phyloP scores from a whole-genome alignment of 164 flowering plant species.

The Piper longum region DNA sequence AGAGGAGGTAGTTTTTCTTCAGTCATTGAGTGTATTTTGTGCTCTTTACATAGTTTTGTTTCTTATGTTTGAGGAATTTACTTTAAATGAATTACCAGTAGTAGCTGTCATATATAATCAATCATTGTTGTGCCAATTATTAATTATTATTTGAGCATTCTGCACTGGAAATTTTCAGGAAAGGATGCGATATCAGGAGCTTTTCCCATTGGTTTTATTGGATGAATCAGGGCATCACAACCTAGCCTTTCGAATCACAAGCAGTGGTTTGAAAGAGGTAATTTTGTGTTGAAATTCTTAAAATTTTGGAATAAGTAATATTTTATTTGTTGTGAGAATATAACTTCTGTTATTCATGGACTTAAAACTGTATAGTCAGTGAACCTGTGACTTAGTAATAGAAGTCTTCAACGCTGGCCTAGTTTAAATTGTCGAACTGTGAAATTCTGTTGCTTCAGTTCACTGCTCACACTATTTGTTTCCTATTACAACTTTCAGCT shows the following conservation, averaged over 20 bases:
- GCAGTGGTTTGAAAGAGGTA: slow-evolving; percentile 61
- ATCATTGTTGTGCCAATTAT: background rate
- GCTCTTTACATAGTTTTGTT: background rate
- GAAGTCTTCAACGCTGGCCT: too few relatives aligned
- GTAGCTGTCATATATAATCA: background rate
- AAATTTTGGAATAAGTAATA: too few relatives aligned
- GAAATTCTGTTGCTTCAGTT: background rate
- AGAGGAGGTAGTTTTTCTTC: slow-evolving; percentile 39
- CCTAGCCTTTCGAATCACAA: slow-evolving; percentile 60
- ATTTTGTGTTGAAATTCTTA: background rate
- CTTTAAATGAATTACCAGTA: background rate
- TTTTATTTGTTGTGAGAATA: too few relatives aligned
- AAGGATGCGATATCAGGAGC: slow-evolving; percentile 28
- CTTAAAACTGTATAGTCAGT: too few relatives aligned
- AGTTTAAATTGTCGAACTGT: too few relatives aligned
- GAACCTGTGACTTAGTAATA: too few relatives aligned
- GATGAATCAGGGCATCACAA: slow-evolving; percentile 44
- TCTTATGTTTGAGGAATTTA: background rate
- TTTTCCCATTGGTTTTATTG: slow-evolving; percentile 51
- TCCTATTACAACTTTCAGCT: too few relatives aligned
- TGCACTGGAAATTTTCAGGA: slow-evolving; percentile 33
- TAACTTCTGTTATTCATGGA: too few relatives aligned
- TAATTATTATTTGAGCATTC: too few relatives aligned
- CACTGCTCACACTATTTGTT: background rate
- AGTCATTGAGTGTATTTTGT: background rate